Evolutionary conservation across 768 basidiomycete genomes (phyloP).

Genomic region (Mycena rosella): DNA sequence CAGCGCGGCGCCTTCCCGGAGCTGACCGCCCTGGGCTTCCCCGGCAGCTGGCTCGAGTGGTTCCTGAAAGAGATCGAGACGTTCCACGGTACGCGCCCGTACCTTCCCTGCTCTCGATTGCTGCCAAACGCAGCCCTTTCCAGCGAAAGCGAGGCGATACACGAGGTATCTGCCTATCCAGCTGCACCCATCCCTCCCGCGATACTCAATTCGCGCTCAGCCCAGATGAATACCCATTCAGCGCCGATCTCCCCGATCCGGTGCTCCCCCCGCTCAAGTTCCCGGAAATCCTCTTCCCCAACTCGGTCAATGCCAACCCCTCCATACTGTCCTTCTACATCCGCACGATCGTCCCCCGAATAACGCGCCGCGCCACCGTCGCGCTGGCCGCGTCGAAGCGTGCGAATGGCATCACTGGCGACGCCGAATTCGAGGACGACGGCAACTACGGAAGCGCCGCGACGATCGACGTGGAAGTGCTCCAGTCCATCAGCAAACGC

Average conservation of each 20-base stretch:
- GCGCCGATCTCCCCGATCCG: constrained; percentile 81
- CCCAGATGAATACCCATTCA: constrained; percentile 99
- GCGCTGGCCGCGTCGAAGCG: constrained; percentile 75
- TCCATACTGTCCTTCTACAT: constrained; percentile 93
- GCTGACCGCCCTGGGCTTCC: constrained; percentile 77
- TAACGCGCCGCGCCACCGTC: constrained; percentile 80
- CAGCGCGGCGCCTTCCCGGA: constrained; percentile 83
- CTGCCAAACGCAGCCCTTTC: constrained; percentile 11
- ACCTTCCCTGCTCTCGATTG: constrained; percentile 1
- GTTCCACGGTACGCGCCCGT: constrained; percentile 86
- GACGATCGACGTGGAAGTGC: constrained; percentile 93
- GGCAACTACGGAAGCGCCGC: constrained; percentile 98
- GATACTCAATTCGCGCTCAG: constrained; percentile 52
- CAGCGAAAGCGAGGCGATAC: constrained; percentile 95
- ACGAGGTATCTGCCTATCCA: constrained; percentile 73
- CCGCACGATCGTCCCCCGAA: constrained; percentile 87
- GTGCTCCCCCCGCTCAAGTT: constrained; percentile 80
- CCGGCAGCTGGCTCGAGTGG: constrained; percentile 97
- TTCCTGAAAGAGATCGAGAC: constrained; percentile 95
- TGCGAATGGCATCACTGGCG: constrained; percentile 72
- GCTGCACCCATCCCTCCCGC: not conserved
- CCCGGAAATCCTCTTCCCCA: constrained; percentile 83
- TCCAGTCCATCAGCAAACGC: constrained; percentile 98
- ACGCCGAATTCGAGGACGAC: constrained; percentile 88
- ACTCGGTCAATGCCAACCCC: constrained; percentile 87